Conservation (phyloP, 2,329 filamentous ascomycete genomes). For the Fusarium sp. region DNA sequence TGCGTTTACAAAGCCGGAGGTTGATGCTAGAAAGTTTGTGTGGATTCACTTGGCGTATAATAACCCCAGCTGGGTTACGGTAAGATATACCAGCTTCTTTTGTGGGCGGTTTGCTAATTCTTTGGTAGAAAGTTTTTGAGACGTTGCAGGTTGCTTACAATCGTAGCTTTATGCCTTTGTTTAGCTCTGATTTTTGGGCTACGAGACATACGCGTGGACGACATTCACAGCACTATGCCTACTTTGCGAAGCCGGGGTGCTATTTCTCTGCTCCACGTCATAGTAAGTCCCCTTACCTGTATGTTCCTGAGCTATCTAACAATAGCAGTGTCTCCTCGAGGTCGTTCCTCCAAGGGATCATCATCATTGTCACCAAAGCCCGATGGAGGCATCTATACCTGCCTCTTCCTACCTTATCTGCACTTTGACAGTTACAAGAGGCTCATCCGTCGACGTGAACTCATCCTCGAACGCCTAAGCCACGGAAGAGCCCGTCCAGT, state of each 20-base stretch:
- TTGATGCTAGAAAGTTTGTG: slow-evolving; percentile 57
- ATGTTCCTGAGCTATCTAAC: not conserved
- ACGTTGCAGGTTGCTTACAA: slow-evolving; percentile 51
- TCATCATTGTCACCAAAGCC: slow-evolving; percentile 44
- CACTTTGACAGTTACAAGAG: slow-evolving; percentile 70
- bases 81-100: slow-evolving; percentile 39
- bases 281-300: slow-evolving; percentile 36
- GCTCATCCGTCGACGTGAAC: slow-evolving; percentile 62
- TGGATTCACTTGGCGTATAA: slow-evolving; percentile 67
- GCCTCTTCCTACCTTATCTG: slow-evolving; percentile 65
- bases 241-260: slow-evolving; percentile 58
- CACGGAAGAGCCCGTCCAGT: slow-evolving; percentile 65
- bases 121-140: slow-evolving; percentile 53
- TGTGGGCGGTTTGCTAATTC: slow-evolving; percentile 1
- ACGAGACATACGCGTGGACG: slow-evolving; percentile 58
- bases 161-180: slow-evolving; percentile 51
- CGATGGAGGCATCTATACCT: slow-evolving; percentile 52
- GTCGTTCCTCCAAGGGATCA: slow-evolving; percentile 40
- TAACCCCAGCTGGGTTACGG: slow-evolving; percentile 66
- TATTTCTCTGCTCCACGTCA: slow-evolving; percentile 54
- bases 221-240: slow-evolving; percentile 59
- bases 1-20: slow-evolving; percentile 47
- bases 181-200: slow-evolving; percentile 58
- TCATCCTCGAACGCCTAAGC: slow-evolving; percentile 60
- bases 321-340: slow-evolving; percentile 49